A percentile compares a stretch with the other conserved stretches of the same genome.
These are phyloP conservation scores for Plasmodium relictum DNA, from an alignment of 169 alveolate species.

Conservation along the genomic window DNA sequence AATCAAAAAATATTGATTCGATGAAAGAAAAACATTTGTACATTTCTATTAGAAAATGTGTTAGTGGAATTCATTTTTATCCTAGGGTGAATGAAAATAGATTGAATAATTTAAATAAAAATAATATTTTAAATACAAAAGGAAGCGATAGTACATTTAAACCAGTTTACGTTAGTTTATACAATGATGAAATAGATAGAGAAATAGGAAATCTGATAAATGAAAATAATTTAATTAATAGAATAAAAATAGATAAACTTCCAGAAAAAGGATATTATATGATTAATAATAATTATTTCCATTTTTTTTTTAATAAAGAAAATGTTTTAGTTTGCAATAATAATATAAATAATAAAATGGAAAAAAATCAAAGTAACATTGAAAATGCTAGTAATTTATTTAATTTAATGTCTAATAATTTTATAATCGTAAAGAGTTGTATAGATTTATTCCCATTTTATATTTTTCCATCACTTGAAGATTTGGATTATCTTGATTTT, in stretches of 20 bases:
- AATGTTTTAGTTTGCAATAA: conserved; percentile 24
- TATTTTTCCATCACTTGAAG: conserved; percentile 29
- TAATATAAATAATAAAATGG: neutral
- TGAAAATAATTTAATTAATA: conserved; percentile 14
- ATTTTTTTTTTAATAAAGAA: conserved; percentile 14
- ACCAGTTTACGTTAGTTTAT: conserved; percentile 51
- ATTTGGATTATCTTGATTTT: conserved; percentile 18
- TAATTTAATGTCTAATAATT: conserved; percentile 10
- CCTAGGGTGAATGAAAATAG: conserved; percentile 4
- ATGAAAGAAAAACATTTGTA: conserved; percentile 45
- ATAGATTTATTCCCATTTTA: conserved; percentile 28
- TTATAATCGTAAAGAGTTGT: conserved; percentile 20
- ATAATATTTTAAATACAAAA: neutral
- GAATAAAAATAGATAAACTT: conserved; percentile 27
- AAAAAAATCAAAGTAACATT: neutral
- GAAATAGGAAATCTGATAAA: conserved; percentile 31
- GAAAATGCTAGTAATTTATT: conserved; percentile 16
- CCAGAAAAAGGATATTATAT: conserved; percentile 27
- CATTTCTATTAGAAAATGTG: conserved; percentile 34
- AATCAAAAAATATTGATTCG: conserved; percentile 24
- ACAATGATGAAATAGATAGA: conserved; percentile 55
- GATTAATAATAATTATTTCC: conserved; percentile 13
- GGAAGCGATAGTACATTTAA: conserved; percentile 2
- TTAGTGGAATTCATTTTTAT: conserved; percentile 48
- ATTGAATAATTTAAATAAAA: neutral